These are phyloP conservation scores for Salinomyces thailandicus DNA, from an alignment of 2,329 filamentous ascomycete genomes.

Conservation along the genomic window DNA sequence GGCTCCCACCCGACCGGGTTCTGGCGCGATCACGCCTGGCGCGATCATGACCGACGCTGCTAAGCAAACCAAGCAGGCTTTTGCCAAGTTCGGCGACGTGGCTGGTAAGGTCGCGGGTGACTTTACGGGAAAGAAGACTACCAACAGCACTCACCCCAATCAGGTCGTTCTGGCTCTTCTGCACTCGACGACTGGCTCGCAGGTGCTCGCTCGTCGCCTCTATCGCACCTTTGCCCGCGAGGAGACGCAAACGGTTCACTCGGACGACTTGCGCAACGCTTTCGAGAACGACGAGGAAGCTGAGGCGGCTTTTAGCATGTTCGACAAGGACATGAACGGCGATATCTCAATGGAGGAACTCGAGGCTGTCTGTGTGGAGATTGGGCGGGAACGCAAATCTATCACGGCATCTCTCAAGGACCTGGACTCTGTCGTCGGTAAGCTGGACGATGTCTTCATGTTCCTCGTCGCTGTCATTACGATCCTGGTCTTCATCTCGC, in stretches of 20 bases:
- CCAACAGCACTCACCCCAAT: slow-evolving; percentile 63
- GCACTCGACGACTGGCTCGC: slow-evolving; percentile 59
- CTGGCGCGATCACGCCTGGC: slow-evolving; percentile 64
- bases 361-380: slow-evolving; percentile 85
- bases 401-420: slow-evolving; percentile 93
- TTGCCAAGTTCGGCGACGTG: slow-evolving; percentile 73
- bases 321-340: slow-evolving; percentile 92
- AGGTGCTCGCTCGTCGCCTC: slow-evolving; percentile 75
- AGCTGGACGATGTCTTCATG: slow-evolving; percentile 79
- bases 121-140: slow-evolving; percentile 66
- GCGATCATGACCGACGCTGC: slow-evolving; percentile 57
- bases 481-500: slow-evolving; percentile 74
- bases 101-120: slow-evolving; percentile 81
- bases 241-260: slow-evolving; percentile 63
- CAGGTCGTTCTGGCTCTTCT: slow-evolving; percentile 76
- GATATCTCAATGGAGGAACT: slow-evolving; percentile 94
- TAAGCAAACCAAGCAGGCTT: slow-evolving; percentile 62
- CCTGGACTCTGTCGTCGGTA: slow-evolving; percentile 82
- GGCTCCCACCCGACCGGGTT: slow-evolving; percentile 38
- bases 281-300: slow-evolving; percentile 79
- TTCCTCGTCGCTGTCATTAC: slow-evolving; percentile 75
- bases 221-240: slow-evolving; percentile 76
- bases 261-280: slow-evolving; percentile 66
- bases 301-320: slow-evolving; percentile 79
- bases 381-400: slow-evolving; percentile 86